Conservation (phyloP, 495 filamentous ascomycete species). For the Aspergillus ellipticus region DNA sequence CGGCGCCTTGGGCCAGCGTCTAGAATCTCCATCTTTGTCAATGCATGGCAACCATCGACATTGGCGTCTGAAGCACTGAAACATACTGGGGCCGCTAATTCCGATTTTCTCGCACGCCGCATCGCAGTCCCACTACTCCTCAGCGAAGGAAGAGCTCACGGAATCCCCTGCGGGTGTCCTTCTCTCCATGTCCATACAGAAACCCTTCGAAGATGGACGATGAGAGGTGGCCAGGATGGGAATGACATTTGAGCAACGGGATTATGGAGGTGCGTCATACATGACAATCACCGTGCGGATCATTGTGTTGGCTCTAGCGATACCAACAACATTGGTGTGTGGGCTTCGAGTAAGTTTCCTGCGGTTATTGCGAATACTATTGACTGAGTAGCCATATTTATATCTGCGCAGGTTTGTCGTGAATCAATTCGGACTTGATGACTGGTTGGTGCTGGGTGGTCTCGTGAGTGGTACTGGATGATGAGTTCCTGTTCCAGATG, state of each 20-base stretch:
- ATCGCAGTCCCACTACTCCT: neutral
- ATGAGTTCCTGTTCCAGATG: neutral
- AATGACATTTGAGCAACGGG: neutral
- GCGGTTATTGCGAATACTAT: too few relatives aligned
- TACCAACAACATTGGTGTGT: conserved; percentile 5
- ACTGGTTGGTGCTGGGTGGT: conserved; percentile 9
- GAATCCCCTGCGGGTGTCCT: neutral
- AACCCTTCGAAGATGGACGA: neutral
- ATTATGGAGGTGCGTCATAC: conserved; percentile 3
- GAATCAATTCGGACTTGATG: conserved; percentile 5
- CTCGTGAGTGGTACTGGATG: neutral
- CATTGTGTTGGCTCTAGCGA: conserved; percentile 6
- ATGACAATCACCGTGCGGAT: conserved; percentile 4
- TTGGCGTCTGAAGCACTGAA: neutral
- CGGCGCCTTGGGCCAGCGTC: neutral
- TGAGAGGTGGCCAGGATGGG: neutral
- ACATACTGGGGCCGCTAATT: neutral
- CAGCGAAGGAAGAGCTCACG: neutral
- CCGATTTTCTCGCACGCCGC: neutral
- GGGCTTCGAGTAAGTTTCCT: conserved; percentile 1
- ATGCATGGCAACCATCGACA: neutral
- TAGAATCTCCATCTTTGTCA: neutral
- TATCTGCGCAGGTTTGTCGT: conserved; percentile 7
- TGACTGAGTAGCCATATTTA: too few relatives aligned
- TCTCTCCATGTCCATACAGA: neutral